These are phyloP conservation scores for Citrus cavaleriei DNA, from an alignment of 345 rosid genomes.

Conservation along the genomic window DNA sequence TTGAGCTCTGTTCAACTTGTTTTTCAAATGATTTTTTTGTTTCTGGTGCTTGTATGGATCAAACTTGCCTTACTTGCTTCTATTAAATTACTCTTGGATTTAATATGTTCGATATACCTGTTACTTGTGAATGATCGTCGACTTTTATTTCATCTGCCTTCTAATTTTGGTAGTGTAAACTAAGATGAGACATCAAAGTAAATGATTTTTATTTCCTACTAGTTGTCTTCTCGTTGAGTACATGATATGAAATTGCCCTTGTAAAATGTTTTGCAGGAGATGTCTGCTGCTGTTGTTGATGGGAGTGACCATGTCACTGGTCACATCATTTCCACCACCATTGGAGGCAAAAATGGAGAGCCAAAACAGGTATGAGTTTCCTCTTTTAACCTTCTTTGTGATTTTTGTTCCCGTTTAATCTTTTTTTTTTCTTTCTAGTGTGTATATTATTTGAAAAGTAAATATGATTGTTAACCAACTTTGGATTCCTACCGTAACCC, in stretches of 20 bases:
- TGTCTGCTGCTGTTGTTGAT: conserved; percentile 62
- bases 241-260: neutral
- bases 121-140: neutral
- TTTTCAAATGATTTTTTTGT: no score
- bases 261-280: conserved; percentile 46
- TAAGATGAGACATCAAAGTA: neutral
- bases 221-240: neutral
- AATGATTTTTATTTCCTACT: neutral
- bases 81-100: neutral
- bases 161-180: neutral
- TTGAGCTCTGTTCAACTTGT: neutral
- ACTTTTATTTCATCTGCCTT: neutral
- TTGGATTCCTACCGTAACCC: neutral
- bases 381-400: neutral
- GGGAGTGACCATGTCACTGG: conserved; percentile 81
- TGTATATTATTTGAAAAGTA: neutral
- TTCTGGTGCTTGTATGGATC: neutral
- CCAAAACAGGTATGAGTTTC: conserved; percentile 58
- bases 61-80: neutral
- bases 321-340: conserved; percentile 83
- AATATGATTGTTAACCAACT: neutral
- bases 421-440: no score
- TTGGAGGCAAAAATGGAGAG: conserved; percentile 91
- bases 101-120: neutral
- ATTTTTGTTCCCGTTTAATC: neutral